These are phyloP conservation scores for Santalum album DNA, from an alignment of 164 flowering plant species.

Conservation along the genomic window DNA sequence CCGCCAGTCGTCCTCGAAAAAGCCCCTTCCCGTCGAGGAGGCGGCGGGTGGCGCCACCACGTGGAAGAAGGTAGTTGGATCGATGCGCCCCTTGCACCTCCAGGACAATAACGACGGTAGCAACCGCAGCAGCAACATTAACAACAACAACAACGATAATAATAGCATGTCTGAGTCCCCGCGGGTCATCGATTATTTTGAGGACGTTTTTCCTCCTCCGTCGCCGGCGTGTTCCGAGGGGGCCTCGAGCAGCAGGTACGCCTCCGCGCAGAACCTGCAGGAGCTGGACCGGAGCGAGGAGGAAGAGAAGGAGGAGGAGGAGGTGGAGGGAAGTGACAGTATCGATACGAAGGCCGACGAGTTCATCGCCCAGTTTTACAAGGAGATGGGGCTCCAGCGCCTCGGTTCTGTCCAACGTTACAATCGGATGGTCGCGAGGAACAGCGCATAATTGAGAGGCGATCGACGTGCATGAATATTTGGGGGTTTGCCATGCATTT, in stretches of 20 bases:
- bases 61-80: constrained; percentile 39
- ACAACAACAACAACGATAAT: constrained; percentile 2
- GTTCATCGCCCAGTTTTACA: constrained; percentile 63
- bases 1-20: not conserved
- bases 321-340: constrained; percentile 31
- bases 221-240: constrained; percentile 8
- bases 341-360: constrained; percentile 68
- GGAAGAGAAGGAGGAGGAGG: constrained; percentile 13
- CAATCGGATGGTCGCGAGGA: constrained; percentile 2
- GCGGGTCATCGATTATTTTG: not conserved
- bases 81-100: constrained; percentile 45
- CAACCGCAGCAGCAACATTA: constrained; percentile 7
- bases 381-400: constrained; percentile 51
- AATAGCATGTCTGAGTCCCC: not conserved
- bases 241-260: constrained; percentile 24
- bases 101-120: constrained; percentile 9
- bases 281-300: constrained; percentile 20
- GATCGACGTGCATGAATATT: too few relatives aligned
- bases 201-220: constrained; percentile 16
- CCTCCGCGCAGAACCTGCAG: constrained; percentile 38
- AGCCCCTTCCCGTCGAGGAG: constrained; percentile 8
- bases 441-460: too few relatives aligned
- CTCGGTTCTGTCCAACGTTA: constrained; percentile 13
- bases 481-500: too few relatives aligned
- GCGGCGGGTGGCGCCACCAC: constrained; percentile 15